Evolutionary conservation across 768 basidiomycete species (phyloP), one percentile per base, ranked within the genome.

Genomic region (Tylopilus vinaceipallidus): DNA sequence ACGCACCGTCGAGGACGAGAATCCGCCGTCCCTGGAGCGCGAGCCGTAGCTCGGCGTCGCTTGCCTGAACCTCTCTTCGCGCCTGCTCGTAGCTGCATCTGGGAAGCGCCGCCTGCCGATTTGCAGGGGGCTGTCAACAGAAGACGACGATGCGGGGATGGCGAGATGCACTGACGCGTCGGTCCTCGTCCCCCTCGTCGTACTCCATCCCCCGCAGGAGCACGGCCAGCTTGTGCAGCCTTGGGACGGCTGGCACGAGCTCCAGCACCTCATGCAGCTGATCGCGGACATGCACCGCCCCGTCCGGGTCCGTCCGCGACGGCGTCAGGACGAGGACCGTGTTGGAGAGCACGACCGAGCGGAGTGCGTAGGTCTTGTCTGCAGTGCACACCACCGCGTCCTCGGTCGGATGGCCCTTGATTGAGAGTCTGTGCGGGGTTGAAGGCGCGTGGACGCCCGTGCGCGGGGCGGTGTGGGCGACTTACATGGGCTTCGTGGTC

Each of bases 381-480:
- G 74, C 58, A 0, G 94, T 95, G 66, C 95, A 98, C 9, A 95
- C 71, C 0, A 97, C 93, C 0, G 95, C 95, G 58, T 95, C 88
- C 57, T 98, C 94, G 24, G 78, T 76, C 2, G 81, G 67, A 37
- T 83, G 73, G 7, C 95, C 95, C 66, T 93, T 95, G 70, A 98
- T 86, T 23, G 77, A 76, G 45, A 93, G 66, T 35, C 88, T 88
- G 57, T 36, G 11, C 9, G 47, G 11, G 17, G 27, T n/a, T n/a
- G n/a, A n/a, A n/a, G n/a, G n/a, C n/a, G n/a, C n/a, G n/a, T 46
- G 19, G 57, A 20, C 16, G 33, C 8, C 37, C 13, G 29, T 13
- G 29, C 10, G 4, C 22, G 30, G 4, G n/a, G 30, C 1, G 12
- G 38, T 19, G 11, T 8, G 27, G 27, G 6, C 6, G 6, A 49